phyloP scores from a whole-genome alignment of 2,329 filamentous ascomycete genomes.

The Elsinoe necatrix region DNA sequence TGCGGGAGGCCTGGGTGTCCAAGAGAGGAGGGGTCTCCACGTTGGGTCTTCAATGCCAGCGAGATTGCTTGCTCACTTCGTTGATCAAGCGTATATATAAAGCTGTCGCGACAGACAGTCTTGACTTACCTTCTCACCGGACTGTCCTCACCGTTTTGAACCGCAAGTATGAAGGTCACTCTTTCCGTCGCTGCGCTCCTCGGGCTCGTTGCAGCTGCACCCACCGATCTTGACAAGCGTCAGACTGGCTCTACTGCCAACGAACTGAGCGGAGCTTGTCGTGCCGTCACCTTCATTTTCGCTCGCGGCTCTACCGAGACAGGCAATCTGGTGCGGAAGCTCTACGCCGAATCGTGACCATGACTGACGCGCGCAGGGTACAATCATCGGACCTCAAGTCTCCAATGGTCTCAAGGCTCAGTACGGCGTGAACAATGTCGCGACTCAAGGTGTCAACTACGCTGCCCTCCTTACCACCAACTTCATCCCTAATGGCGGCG shows the following conservation, averaged over 20 bases:
- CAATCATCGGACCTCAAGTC: conserved; percentile 18
- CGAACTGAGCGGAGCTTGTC: conserved; percentile 27
- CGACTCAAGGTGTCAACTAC: conserved; percentile 20
- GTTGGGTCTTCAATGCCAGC: background rate
- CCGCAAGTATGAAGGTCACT: conserved; percentile 13
- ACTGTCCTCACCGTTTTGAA: too few species aligned
- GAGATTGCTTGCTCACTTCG: background rate
- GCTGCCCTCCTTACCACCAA: conserved; percentile 16
- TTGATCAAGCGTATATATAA: background rate
- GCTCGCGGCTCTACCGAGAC: conserved; percentile 44
- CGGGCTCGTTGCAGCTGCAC: conserved; percentile 3
- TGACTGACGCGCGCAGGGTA: conserved; percentile 38
- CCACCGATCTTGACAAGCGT: conserved; percentile 4
- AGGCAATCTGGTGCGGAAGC: background rate
- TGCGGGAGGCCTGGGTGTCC: background rate
- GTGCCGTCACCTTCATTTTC: conserved; percentile 45
- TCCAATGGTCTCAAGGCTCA: conserved; percentile 17
- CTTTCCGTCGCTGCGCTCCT: conserved; percentile 3
- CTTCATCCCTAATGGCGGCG: conserved; percentile 9
- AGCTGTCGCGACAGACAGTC: too few species aligned
- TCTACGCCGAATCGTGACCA: conserved; percentile 29
- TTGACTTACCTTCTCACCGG: too few species aligned
- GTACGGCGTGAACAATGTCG: conserved; percentile 17
- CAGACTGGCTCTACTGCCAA: conserved; percentile 2
- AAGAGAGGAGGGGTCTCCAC: background rate